Conservation (phyloP, 208 protist species). For the Lotmaria passim region DNA sequence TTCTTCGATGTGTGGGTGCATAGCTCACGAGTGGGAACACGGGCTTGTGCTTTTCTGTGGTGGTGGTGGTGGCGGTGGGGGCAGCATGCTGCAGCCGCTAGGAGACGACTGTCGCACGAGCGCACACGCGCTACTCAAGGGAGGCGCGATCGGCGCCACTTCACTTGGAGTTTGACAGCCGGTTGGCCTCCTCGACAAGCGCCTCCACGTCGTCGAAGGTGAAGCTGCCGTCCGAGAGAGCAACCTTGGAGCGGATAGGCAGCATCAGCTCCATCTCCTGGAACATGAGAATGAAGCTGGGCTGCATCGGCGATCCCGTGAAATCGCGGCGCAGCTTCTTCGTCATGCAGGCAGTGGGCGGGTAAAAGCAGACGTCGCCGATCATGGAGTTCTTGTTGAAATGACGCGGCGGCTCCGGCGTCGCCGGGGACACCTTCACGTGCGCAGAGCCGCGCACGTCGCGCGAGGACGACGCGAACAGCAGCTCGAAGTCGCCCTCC, state of each 20-base stretch:
- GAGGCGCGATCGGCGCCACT: neutral
- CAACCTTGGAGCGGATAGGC: conserved; percentile 3
- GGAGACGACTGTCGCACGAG: too few relatives aligned
- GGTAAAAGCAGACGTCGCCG: neutral
- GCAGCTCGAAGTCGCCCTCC: conserved; percentile 24
- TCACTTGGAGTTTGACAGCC: neutral
- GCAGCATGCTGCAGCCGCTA: too few relatives aligned
- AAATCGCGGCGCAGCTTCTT: conserved; percentile 5
- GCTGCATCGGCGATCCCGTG: neutral
- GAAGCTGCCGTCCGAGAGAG: neutral
- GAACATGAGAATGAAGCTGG: conserved; percentile 7
- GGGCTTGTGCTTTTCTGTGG: too few relatives aligned
- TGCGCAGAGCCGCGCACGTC: conserved; percentile 15
- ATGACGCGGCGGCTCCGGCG: too few relatives aligned
- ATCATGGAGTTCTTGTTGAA: conserved; percentile 4
- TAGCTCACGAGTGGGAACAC: too few relatives aligned
- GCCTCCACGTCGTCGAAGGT: conserved; percentile 1
- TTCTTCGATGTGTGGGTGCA: too few relatives aligned
- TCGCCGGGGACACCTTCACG: too few relatives aligned
- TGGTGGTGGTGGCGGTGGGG: too few relatives aligned
- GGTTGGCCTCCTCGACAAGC: conserved; percentile 5
- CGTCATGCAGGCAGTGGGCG: neutral
- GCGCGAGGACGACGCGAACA: conserved; percentile 23
- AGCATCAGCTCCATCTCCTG: conserved; percentile 8
- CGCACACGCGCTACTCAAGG: too few relatives aligned